Base-by-base conservation (phyloP, 2,329 filamentous ascomycete genomes). In the Colletotrichum sp. region DNA sequence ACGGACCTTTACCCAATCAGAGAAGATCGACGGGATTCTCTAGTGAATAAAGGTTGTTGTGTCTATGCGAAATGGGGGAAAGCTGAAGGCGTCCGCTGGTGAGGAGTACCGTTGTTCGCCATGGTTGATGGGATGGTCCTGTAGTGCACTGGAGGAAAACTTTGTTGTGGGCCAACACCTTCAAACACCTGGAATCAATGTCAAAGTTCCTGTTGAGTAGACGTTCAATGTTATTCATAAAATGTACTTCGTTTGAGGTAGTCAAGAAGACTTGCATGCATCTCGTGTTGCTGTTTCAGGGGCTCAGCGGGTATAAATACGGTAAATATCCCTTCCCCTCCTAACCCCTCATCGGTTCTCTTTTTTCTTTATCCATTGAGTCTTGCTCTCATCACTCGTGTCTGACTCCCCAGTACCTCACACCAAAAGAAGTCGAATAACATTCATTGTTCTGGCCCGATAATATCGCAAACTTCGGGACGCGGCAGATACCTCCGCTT, bases 351-450 rank as follows among this genome's bases (percentile, higher is more conserved):
- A 8, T 7, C 43, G 6, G 10, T 0, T 13, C 0, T n/a, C 5
- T 48, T 0, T 22, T 48, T 7, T 13, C 43, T 13, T 48, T 10
- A 48, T 0, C 22, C 43, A 48, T 22, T 22, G 3, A 2, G 1
- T 22, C 6, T 48, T 48, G n/a, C 5, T 48, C 22, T 48, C 3
- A 12, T 48, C 10, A 12, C 10, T 22, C 6, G 10, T 22, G 18
- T 0, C 6, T 48, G 6, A 0, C 1, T 22, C 1, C 18, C 1
- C 6, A 48, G 0, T 22, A 22, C 6, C 43, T 22, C 3, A 4
- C 2, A 7, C 43, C 5, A 48, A 13, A 48, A 22, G 18, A 2
- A 22, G 0, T 22, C 5, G 43, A 7, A 0, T 22, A 48, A n/a
- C 43, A 1, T 48, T 22, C n/a, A 48, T 48, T 13, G 10, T 13